Conservation (phyloP, 306 rosid genomes). For the Ochetophila trinervis region DNA sequence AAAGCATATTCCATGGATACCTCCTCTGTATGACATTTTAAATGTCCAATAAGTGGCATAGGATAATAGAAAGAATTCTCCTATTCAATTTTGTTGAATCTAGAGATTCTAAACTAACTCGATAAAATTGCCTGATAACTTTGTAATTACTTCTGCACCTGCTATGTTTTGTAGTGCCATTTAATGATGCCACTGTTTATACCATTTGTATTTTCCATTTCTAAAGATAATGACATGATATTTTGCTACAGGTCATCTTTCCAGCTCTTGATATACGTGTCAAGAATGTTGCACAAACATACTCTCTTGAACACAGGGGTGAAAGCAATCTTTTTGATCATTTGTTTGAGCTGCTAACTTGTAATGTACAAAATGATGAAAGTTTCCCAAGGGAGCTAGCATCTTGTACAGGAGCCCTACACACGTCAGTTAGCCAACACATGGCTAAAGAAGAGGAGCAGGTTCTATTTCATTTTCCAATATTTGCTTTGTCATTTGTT, state of each 20-base stretch:
- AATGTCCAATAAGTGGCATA: background rate
- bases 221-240: slow-evolving; percentile 25
- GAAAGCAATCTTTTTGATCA: slow-evolving; percentile 89
- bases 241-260: slow-evolving; percentile 77
- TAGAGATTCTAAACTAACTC: background rate
- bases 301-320: slow-evolving; percentile 97
- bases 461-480: slow-evolving; percentile 46
- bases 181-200: slow-evolving; percentile 9
- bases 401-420: slow-evolving; percentile 88
- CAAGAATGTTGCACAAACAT: slow-evolving; percentile 97
- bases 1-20: background rate
- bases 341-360: slow-evolving; percentile 76
- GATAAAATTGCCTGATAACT: background rate
- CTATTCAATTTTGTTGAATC: background rate
- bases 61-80: background rate
- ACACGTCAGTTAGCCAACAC: slow-evolving; percentile 93
- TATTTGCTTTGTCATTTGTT: slow-evolving; percentile 16
- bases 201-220: slow-evolving; percentile 23
- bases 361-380: slow-evolving; percentile 57
- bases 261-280: slow-evolving; percentile 98
- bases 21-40: background rate
- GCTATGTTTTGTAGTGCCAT: slow-evolving; percentile 1
- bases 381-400: slow-evolving; percentile 88
- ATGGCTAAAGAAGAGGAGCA: slow-evolving; percentile 99
- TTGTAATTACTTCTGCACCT: background rate